These are phyloP conservation scores for Emmonsiellopsis sp. DNA, from an alignment of 2,329 filamentous ascomycete species.

Conservation along the genomic window DNA sequence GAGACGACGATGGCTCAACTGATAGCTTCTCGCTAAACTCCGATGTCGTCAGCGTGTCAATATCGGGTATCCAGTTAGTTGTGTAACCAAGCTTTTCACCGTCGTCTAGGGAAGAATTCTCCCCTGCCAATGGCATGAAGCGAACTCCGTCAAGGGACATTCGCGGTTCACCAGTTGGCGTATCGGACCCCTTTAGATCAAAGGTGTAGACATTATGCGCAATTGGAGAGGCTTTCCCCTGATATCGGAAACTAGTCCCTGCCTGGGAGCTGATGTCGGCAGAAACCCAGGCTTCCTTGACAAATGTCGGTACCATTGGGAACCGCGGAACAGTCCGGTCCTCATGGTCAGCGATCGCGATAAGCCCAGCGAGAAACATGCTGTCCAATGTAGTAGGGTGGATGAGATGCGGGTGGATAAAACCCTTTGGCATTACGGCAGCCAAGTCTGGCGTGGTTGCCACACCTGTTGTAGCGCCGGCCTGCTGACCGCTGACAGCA, in stretches of 20 bases:
- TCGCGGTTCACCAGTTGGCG: slow-evolving; percentile 4
- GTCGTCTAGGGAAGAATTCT: slow-evolving; percentile 5
- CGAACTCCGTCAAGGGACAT: slow-evolving; percentile 19
- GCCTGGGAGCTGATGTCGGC: slow-evolving; percentile 14
- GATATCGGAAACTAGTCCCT: slow-evolving; percentile 15
- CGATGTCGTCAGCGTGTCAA: slow-evolving; percentile 7
- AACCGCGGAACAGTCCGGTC: slow-evolving; percentile 14
- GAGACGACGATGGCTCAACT: slow-evolving; percentile 1
- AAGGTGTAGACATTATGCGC: slow-evolving; percentile 12
- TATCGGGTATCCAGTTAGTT: slow-evolving; percentile 20
- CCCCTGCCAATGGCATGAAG: slow-evolving; percentile 19
- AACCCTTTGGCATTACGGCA: slow-evolving; percentile 24
- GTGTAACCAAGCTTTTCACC: slow-evolving; percentile 16
- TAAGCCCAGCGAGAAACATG: slow-evolving; percentile 22
- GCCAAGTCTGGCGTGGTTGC: slow-evolving; percentile 21
- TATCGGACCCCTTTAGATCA: slow-evolving; percentile 14
- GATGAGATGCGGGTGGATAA: slow-evolving; percentile 23
- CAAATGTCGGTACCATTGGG: slow-evolving; percentile 21
- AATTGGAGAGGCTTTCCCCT: slow-evolving; percentile 16
- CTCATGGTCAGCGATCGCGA: slow-evolving; percentile 16
- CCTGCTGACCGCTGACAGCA: slow-evolving; percentile 9
- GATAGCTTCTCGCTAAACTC: slow-evolving; percentile 4
- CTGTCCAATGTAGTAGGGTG: slow-evolving; percentile 29
- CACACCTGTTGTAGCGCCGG: slow-evolving; percentile 15
- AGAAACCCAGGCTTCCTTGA: slow-evolving; percentile 25